phyloP scores from a whole-genome alignment of 2,329 filamentous ascomycete genomes.

The Hypoxylon sp. region DNA sequence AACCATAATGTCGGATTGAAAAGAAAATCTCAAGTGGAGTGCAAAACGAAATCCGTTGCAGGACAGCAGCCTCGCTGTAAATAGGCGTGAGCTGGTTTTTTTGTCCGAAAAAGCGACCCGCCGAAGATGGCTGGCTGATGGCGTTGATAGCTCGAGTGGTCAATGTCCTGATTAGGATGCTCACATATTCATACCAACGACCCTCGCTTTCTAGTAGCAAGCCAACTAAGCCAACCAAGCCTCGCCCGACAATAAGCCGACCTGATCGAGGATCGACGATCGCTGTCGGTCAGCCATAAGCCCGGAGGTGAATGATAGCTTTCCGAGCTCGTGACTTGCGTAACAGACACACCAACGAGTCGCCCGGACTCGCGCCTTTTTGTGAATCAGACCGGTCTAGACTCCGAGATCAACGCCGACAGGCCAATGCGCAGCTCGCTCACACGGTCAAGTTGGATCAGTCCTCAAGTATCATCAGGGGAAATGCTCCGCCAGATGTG shows the following conservation, averaged over 20 bases:
- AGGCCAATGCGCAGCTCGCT: slow-evolving; percentile 25
- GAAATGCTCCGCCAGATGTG: slow-evolving; percentile 22
- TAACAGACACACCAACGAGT: slow-evolving; percentile 29
- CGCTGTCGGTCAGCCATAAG: slow-evolving; percentile 32
- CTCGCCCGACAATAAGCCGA: slow-evolving; percentile 41
- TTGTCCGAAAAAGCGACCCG: slow-evolving; percentile 20
- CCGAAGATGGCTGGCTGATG: slow-evolving; percentile 28
- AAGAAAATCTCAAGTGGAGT: slow-evolving; percentile 12
- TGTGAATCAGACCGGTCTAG: slow-evolving; percentile 42
- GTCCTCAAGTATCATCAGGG: slow-evolving; percentile 22
- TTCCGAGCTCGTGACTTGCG: slow-evolving; percentile 41
- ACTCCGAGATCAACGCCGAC: slow-evolving; percentile 35
- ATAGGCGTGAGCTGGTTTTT: slow-evolving; percentile 9
- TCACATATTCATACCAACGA: not conserved
- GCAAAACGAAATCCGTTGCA: slow-evolving; percentile 29
- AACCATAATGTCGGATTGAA: not conserved
- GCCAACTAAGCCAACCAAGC: slow-evolving; percentile 24
- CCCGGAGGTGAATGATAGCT: slow-evolving; percentile 28
- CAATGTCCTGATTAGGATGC: slow-evolving; percentile 3
- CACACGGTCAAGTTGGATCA: slow-evolving; percentile 16
- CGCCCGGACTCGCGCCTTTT: slow-evolving; percentile 37
- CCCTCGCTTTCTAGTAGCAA: slow-evolving; percentile 1
- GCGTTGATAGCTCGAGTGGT: slow-evolving; percentile 28
- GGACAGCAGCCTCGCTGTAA: slow-evolving; percentile 20
- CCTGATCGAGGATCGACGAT: slow-evolving; percentile 35